Base-by-base conservation (phyloP, 176 grass and related monocot species). In the Musa troglodytarum region DNA sequence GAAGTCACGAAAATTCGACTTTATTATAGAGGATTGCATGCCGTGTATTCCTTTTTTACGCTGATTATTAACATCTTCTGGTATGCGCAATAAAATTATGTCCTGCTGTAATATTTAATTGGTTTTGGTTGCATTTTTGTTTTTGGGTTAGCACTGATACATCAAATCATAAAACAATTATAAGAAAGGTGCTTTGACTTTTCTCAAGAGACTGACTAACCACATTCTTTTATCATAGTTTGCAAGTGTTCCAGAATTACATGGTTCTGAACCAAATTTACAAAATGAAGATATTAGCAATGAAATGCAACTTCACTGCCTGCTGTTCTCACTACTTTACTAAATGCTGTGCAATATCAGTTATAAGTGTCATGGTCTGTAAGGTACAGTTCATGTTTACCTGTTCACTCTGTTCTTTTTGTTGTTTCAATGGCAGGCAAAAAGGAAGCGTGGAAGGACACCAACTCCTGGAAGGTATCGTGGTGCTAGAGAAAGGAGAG, bases 401-500 rank as follows among this genome's bases (percentile, higher is more conserved):
- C 51, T 26, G 34, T 77, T 66, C 8, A 55, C 65, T 25, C 25
- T 64, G 25, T 19, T 73, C 28, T 79, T 53, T 14, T 55, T 57
- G 13, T 24, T 82, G 23, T 70, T 84, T 17, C 15, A 9, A 81
- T 85, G 53, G 23, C 84, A 97, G 94, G 90, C 94, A 53, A 97
- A 97, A 87, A 87, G 94, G 81, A 97, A 77, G 67, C 84, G 90
- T 57, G 87, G 91, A 63, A 90, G 94, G 82, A 97, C 90, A 72
- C 90, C 94, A 77, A 97, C 94, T 76, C 94, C 90, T 76, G 94
- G 94, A 82, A 83, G 88, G 82, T 97, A 93, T 54, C 83, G 86
- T 15, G 90, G 94, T 17, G 69, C 29, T 34, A 73, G 78, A 80
- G 78, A 64, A 53, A 80, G 26, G 53, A 87, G 85, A 96, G 87